Conservation (phyloP, 495 filamentous ascomycete species). For the Penicillium taxi region DNA sequence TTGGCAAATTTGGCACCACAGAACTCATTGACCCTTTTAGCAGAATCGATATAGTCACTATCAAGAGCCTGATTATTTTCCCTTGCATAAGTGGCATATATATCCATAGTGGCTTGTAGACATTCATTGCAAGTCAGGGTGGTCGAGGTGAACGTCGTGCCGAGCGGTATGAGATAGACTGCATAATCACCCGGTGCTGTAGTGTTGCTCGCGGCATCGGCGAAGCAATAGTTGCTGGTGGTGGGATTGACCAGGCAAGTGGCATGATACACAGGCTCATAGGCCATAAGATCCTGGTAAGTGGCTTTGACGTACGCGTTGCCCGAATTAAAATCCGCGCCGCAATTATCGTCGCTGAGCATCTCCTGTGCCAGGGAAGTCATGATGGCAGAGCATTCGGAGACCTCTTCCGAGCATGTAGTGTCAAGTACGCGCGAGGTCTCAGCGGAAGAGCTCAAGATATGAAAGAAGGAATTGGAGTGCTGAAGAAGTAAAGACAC, state of each 20-base stretch:
- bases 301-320: conserved; percentile 67
- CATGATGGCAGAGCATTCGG: conserved; percentile 54
- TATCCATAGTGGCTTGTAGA: conserved; percentile 58
- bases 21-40: conserved; percentile 53
- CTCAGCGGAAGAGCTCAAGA: conserved; percentile 51
- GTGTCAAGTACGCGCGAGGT: conserved; percentile 65
- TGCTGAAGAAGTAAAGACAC: conserved; percentile 67
- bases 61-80: conserved; percentile 50
- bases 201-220: conserved; percentile 71
- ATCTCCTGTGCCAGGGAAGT: conserved; percentile 50
- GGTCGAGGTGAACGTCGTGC: conserved; percentile 54
- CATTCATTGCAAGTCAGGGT: conserved; percentile 64
- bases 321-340: conserved; percentile 52
- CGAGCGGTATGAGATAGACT: conserved; percentile 78
- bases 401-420: conserved; percentile 57
- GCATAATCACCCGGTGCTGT: conserved; percentile 60
- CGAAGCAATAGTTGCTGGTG: conserved; percentile 53
- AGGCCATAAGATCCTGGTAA: conserved; percentile 64
- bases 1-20: conserved; percentile 60
- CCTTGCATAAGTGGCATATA: conserved; percentile 55
- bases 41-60: conserved; percentile 53
- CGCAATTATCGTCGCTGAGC: conserved; percentile 53
- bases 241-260: conserved; percentile 57
- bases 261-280: conserved; percentile 67
- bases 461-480: conserved; percentile 70